Evolutionary conservation across 768 basidiomycete genomes (phyloP).

Genomic region (Pulveroboletus sp.): DNA sequence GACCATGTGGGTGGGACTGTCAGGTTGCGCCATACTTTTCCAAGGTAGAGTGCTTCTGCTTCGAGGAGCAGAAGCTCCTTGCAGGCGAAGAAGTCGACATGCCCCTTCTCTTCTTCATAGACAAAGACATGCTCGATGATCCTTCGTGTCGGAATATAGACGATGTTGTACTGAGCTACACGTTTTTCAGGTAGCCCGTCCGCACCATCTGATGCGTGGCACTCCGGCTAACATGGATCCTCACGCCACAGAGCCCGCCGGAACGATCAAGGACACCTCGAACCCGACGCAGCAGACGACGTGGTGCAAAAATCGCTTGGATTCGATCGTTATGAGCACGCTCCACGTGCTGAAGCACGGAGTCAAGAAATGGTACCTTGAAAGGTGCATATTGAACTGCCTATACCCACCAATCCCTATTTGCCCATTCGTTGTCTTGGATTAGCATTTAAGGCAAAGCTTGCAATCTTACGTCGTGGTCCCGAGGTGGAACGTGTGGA

Average conservation of each 20-base stretch:
- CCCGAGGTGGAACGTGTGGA: background rate
- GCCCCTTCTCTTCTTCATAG: conserved; percentile 97
- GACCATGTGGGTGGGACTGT: background rate
- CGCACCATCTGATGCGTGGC: background rate
- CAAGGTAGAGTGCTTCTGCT: conserved; percentile 99
- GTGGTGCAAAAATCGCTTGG: conserved; percentile 78
- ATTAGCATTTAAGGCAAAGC: background rate
- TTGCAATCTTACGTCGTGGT: background rate
- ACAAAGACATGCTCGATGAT: conserved; percentile 94
- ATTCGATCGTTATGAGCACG: conserved; percentile 57
- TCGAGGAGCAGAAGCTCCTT: conserved; percentile 93
- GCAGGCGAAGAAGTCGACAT: conserved; percentile 97
- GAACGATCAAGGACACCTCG: conserved; percentile 79
- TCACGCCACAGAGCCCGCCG: conserved; percentile 63
- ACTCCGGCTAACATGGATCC: background rate
- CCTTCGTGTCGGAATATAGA: conserved; percentile 82
- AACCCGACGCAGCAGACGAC: conserved; percentile 83
- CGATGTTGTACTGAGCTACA: conserved; percentile 92
- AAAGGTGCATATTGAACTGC: background rate
- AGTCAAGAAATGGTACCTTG: background rate
- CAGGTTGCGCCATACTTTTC: conserved; percentile 98
- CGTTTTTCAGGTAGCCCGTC: conserved; percentile 79
- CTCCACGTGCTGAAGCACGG: conserved; percentile 28
- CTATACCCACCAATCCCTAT: background rate
- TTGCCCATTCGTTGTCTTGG: background rate